These are phyloP conservation scores for Ashbya aceris DNA, from an alignment of 1,139 yeast species.

Conservation along the genomic window DNA sequence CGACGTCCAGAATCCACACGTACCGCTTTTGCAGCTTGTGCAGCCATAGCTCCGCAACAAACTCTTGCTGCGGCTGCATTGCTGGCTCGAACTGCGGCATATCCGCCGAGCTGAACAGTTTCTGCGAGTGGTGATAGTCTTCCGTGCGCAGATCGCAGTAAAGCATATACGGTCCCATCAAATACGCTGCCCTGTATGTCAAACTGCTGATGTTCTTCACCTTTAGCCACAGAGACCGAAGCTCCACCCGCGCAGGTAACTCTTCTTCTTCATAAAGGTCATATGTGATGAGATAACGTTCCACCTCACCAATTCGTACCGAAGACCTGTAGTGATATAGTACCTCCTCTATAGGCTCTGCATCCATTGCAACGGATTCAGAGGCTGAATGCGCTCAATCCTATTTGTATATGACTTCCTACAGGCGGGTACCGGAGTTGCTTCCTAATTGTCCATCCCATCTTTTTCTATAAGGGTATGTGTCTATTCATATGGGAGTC, in stretches of 20 bases:
- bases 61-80: slow-evolving; percentile 58
- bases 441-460: too few species aligned
- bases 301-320: slow-evolving; percentile 49
- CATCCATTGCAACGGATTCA: too few species aligned
- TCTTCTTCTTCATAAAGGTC: slow-evolving; percentile 31
- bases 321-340: slow-evolving; percentile 34
- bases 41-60: slow-evolving; percentile 42
- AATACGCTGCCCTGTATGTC: slow-evolving; percentile 75
- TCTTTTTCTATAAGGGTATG: too few species aligned
- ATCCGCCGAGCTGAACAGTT: slow-evolving; percentile 55
- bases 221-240: slow-evolving; percentile 47
- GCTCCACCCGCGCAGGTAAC: slow-evolving; percentile 18
- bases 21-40: slow-evolving; percentile 40
- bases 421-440: too few species aligned
- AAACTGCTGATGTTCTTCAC: slow-evolving; percentile 66
- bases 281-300: slow-evolving; percentile 40
- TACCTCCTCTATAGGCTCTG: not conserved
- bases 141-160: slow-evolving; percentile 72
- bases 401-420: too few species aligned
- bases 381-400: too few species aligned
- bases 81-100: slow-evolving; percentile 72
- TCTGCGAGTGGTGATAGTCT: slow-evolving; percentile 51
- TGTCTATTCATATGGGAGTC: too few species aligned
- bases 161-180: slow-evolving; percentile 83
- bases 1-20: slow-evolving; percentile 78